Conservation (phyloP, 2,329 filamentous ascomycete species). For the Pseudopyrenochaeta lycopersici region DNA sequence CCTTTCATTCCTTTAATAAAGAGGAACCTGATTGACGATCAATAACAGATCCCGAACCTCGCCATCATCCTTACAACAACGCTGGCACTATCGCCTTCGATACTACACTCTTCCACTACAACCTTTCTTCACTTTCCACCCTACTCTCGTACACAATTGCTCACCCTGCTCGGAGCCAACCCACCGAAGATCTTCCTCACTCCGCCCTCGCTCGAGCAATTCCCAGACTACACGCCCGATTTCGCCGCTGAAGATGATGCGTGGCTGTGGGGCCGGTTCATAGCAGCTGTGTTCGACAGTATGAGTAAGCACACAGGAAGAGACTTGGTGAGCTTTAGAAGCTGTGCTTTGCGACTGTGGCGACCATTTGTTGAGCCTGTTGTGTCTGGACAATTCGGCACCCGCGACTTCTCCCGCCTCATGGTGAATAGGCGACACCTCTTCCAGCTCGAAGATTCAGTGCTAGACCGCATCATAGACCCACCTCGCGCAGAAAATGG, state of each 20-base stretch:
- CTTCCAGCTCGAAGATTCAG: slow-evolving; percentile 76
- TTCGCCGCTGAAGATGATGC: slow-evolving; percentile 65
- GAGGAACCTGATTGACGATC: slow-evolving; percentile 5
- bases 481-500: neutral
- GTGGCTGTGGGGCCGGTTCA: slow-evolving; percentile 83
- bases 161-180: slow-evolving; percentile 72
- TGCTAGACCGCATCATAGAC: slow-evolving; percentile 69
- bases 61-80: slow-evolving; percentile 81
- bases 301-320: slow-evolving; percentile 81
- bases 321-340: slow-evolving; percentile 76
- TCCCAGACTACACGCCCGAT: slow-evolving; percentile 55
- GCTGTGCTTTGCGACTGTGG: slow-evolving; percentile 80
- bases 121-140: slow-evolving; percentile 84
- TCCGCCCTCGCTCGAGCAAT: slow-evolving; percentile 51
- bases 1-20: slow-evolving; percentile 4
- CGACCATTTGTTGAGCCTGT: slow-evolving; percentile 83
- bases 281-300: slow-evolving; percentile 85
- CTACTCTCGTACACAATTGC: slow-evolving; percentile 82
- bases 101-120: slow-evolving; percentile 74
- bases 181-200: slow-evolving; percentile 59
- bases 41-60: slow-evolving; percentile 75
- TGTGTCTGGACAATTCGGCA: slow-evolving; percentile 73
- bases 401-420: slow-evolving; percentile 84
- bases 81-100: slow-evolving; percentile 69
- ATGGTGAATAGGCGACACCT: slow-evolving; percentile 74